Percentiles rank a stretch among this genome's conserved stretches.
Conservation (phyloP, 495 filamentous ascomycete genomes). For the Evernia prunastri region DNA sequence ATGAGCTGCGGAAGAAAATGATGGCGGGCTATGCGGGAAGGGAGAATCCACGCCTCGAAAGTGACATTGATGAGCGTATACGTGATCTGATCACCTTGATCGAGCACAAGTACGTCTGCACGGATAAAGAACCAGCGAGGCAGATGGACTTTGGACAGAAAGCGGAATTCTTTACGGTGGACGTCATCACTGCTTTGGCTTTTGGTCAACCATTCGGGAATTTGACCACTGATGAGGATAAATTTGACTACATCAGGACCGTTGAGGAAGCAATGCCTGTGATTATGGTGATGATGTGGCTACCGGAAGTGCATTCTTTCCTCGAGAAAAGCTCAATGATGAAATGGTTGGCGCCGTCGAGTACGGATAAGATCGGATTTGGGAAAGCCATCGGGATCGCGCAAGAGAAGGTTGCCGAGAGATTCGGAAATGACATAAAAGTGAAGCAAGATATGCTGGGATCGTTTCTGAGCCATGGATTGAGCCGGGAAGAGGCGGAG, state of each 20-base stretch:
- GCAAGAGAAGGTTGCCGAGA: conserved; percentile 29
- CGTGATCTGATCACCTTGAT: conserved; percentile 36
- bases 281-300: not conserved
- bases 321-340: conserved; percentile 27
- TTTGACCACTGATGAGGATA: conserved; percentile 20
- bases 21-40: conserved; percentile 40
- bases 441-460: conserved; percentile 39
- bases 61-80: conserved; percentile 40
- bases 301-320: conserved; percentile 15
- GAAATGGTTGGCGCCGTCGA: conserved; percentile 27
- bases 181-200: conserved; percentile 43
- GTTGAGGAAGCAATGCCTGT: not conserved
- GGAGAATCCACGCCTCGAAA: conserved; percentile 42
- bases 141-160: conserved; percentile 40
- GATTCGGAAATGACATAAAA: conserved; percentile 31
- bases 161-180: conserved; percentile 45
- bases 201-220: conserved; percentile 45
- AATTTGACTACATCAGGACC: not conserved
- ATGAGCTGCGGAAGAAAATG: conserved; percentile 34
- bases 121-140: conserved; percentile 22
- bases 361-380: conserved; percentile 28
- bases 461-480: conserved; percentile 40
- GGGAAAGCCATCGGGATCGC: conserved; percentile 27
- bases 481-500: conserved; percentile 34
- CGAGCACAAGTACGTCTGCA: conserved; percentile 28